Percentiles rank a stretch among this genome's conserved stretches.
These are phyloP conservation scores for Ajuga chamaepitys DNA, from an alignment of 257 asterid genomes.

Conservation along the genomic window DNA sequence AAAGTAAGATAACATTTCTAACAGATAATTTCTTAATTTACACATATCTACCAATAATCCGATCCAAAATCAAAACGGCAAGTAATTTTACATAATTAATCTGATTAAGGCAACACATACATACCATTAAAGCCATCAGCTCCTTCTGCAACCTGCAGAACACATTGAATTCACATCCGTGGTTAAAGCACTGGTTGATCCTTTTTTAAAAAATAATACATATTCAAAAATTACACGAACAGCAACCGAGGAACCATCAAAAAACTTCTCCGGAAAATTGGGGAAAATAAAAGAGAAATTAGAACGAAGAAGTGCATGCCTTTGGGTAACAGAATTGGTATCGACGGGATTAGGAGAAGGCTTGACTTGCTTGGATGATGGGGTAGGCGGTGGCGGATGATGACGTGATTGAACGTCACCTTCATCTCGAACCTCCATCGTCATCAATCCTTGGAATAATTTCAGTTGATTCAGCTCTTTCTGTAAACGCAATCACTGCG, in stretches of 20 bases:
- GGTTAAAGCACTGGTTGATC: constrained; percentile 1
- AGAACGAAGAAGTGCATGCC: constrained; percentile 16
- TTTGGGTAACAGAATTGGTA: constrained; percentile 57
- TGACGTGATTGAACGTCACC: constrained; percentile 24
- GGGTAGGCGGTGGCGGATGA: constrained; percentile 29
- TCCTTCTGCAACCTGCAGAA: constrained; percentile 66
- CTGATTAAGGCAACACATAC: no score
- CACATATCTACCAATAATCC: background rate
- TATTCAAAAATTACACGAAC: no score
- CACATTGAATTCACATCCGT: background rate
- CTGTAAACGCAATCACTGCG: background rate
- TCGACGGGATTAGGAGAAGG: constrained; percentile 42
- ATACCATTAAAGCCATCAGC: constrained; percentile 73
- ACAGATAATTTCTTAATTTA: background rate
- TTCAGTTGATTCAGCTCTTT: background rate
- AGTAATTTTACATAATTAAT: constrained; percentile 1
- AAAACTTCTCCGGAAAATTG: background rate
- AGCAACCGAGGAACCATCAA: background rate
- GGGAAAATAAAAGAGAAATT: background rate
- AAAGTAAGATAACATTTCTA: background rate
- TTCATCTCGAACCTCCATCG: constrained; percentile 34
- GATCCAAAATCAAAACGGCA: background rate
- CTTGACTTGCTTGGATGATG: constrained; percentile 42
- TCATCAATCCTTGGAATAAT: background rate
- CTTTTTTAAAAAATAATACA: background rate